Conservation (phyloP, 2,329 filamentous ascomycete species). For the Herpotrichia juniperi region DNA sequence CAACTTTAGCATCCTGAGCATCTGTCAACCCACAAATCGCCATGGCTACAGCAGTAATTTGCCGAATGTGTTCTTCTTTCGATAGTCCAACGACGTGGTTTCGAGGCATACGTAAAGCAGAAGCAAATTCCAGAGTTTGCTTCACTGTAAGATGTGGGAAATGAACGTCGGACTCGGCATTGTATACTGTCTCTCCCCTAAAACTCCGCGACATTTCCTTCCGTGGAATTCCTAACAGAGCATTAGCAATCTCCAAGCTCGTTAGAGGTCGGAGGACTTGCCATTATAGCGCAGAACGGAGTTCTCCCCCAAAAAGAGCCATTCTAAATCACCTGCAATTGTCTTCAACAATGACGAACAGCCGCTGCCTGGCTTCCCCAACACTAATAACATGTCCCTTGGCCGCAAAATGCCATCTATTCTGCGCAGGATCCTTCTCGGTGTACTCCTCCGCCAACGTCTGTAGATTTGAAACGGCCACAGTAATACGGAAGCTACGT, state of each 20-base stretch:
- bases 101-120: constrained; percentile 62
- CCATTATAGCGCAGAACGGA: constrained; percentile 83
- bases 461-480: too few relatives aligned
- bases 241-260: background rate
- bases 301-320: constrained; percentile 71
- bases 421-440: background rate
- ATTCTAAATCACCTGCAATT: constrained; percentile 79
- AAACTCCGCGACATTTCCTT: constrained; percentile 75
- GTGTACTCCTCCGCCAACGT: too few relatives aligned
- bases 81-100: constrained; percentile 35
- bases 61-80: background rate
- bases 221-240: background rate
- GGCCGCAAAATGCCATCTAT: background rate
- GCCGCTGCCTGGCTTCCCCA: constrained; percentile 69
- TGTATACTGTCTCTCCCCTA: constrained; percentile 83
- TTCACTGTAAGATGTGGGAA: constrained; percentile 77
- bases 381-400: constrained; percentile 76
- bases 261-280: constrained; percentile 52
- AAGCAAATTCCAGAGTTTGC: constrained; percentile 78
- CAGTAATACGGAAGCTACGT: too few relatives aligned
- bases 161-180: constrained; percentile 80
- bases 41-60: constrained; percentile 65
- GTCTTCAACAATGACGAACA: constrained; percentile 86
- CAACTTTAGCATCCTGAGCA: constrained; percentile 70
- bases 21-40: constrained; percentile 73